Evolutionary conservation across 2,329 filamentous ascomycete species (phyloP).

Genomic region (Daldinia eschscholtzii): DNA sequence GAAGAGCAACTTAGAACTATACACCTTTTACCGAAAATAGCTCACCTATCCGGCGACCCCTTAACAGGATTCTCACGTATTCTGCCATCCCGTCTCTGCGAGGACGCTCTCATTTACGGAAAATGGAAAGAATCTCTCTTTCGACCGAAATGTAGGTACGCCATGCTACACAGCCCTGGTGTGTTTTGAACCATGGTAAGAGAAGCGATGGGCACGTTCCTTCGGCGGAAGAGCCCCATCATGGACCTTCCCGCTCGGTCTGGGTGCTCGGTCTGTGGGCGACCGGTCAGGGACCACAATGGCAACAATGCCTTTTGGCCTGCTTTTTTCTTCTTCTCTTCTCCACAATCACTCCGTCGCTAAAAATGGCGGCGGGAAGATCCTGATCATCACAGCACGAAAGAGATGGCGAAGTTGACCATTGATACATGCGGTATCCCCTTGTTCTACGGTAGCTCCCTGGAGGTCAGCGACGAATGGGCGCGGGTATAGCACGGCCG

Average conservation of each 20-base stretch:
- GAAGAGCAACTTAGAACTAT: conserved; percentile 36
- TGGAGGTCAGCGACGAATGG: conserved; percentile 27
- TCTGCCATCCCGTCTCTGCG: conserved; percentile 34
- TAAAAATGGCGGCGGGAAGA: conserved; percentile 46
- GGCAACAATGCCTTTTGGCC: conserved; percentile 31
- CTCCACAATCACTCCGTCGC: conserved; percentile 45
- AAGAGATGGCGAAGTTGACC: conserved; percentile 41
- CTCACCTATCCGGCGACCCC: conserved; percentile 34
- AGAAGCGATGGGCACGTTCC: conserved; percentile 36
- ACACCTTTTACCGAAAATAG: conserved; percentile 41
- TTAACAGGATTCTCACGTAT: conserved; percentile 21
- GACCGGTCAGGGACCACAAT: conserved; percentile 32
- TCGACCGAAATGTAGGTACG: conserved; percentile 28
- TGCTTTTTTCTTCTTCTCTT: conserved; percentile 28
- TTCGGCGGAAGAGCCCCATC: conserved; percentile 43
- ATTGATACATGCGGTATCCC: conserved; percentile 30
- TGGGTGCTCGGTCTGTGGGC: conserved; percentile 42
- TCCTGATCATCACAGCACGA: conserved; percentile 43
- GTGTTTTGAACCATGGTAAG: conserved; percentile 33
- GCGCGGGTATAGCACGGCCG: conserved; percentile 21
- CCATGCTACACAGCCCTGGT: conserved; percentile 20
- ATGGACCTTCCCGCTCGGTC: conserved; percentile 37
- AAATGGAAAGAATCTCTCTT: conserved; percentile 37
- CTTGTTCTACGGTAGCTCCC: conserved; percentile 37
- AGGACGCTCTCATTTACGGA: conserved; percentile 32